Evolutionary conservation across 2,329 filamentous ascomycete genomes (phyloP).

Genomic region (Fusarium neocosmosporiellum): DNA sequence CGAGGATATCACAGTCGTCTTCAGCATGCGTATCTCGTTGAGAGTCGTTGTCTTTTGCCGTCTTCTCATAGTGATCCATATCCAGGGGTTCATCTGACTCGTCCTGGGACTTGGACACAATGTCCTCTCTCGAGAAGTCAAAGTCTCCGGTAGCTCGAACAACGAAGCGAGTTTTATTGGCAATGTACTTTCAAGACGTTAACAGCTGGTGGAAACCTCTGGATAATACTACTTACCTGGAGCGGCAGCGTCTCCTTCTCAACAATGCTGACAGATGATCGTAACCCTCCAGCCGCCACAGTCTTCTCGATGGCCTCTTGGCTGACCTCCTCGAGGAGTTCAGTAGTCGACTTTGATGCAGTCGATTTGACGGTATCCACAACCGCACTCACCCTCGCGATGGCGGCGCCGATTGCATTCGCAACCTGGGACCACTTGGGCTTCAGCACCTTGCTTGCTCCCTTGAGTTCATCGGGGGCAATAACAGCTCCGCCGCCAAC

Average conservation of each 20-base stretch:
- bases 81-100: conserved; percentile 16
- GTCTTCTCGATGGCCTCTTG: conserved; percentile 57
- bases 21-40: conserved; percentile 4
- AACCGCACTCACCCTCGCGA: conserved; percentile 67
- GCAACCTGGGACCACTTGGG: conserved; percentile 69
- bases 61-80: conserved; percentile 39
- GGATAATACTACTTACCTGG: conserved; percentile 48
- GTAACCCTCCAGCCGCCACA: conserved; percentile 57
- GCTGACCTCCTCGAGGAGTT: conserved; percentile 53
- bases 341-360: conserved; percentile 51
- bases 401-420: conserved; percentile 74
- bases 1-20: conserved; percentile 48
- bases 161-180: conserved; percentile 66
- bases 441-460: conserved; percentile 67
- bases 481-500: conserved; percentile 73
- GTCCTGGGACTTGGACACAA: background rate
- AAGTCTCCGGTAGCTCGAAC: conserved; percentile 70
- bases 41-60: background rate
- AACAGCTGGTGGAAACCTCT: background rate
- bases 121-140: conserved; percentile 50
- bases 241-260: conserved; percentile 67
- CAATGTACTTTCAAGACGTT: conserved; percentile 54
- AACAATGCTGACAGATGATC: conserved; percentile 58
- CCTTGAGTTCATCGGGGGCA: conserved; percentile 64
- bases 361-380: conserved; percentile 64